These are phyloP conservation scores for Chlamydomonas asymmetrica DNA, from an alignment of 139 green algal species.

Conservation along the genomic window DNA sequence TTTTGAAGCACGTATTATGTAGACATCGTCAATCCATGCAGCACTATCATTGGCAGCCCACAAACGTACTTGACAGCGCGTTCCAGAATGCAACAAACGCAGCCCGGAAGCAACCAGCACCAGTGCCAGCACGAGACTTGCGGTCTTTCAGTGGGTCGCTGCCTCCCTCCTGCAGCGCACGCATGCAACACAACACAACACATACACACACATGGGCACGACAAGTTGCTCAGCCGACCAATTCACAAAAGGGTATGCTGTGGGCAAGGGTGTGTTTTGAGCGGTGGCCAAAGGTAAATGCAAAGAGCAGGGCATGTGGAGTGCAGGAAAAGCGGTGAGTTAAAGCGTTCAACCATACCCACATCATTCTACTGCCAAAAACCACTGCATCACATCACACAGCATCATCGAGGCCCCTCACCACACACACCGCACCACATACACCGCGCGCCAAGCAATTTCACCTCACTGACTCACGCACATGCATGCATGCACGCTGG, in stretches of 20 bases:
- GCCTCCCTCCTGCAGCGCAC: conserved; percentile 41
- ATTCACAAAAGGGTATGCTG: no score
- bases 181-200: neutral
- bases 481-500: conserved; percentile 17
- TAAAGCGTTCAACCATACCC: neutral
- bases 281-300: no score
- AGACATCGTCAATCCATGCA: no score
- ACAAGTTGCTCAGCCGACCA: neutral
- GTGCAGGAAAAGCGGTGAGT: neutral
- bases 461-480: neutral
- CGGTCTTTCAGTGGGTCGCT: conserved; percentile 46
- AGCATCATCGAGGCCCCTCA: neutral
- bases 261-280: no score
- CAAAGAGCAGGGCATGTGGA: no score
- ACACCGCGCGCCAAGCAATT: neutral
- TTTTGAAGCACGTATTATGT: no score
- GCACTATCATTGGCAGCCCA: conserved; percentile 31
- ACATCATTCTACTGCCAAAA: neutral
- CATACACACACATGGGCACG: neutral
- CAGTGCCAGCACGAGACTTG: conserved; percentile 35
- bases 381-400: neutral
- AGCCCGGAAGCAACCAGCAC: conserved; percentile 38
- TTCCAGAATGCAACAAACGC: conserved; percentile 70
- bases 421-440: neutral
- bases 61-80: conserved; percentile 34